Evolutionary conservation across 805 yeast genomes (phyloP).

Genomic region (Candida jianshihensis): DNA sequence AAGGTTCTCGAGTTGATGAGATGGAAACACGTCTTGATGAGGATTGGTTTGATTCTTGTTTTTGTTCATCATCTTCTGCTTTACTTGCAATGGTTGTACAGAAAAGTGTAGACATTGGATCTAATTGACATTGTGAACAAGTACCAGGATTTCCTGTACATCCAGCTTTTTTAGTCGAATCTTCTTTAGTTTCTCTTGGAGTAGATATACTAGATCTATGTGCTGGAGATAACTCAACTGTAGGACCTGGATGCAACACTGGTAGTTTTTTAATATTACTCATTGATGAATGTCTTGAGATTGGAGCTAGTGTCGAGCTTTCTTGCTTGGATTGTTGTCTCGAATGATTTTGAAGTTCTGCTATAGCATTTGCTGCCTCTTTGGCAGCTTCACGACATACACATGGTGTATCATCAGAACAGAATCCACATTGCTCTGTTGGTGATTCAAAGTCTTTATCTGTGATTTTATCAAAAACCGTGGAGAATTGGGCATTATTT

Average conservation of each 20-base stretch:
- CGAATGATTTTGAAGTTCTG: slow-evolving; percentile 20
- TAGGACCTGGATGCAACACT: slow-evolving; percentile 60
- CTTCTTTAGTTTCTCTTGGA: slow-evolving; percentile 8
- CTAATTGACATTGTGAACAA: slow-evolving; percentile 73
- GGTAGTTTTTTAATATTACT: slow-evolving; percentile 36
- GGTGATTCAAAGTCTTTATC: slow-evolving; percentile 40
- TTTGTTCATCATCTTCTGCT: slow-evolving; percentile 16
- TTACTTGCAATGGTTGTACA: slow-evolving; percentile 76
- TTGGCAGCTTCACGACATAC: slow-evolving; percentile 74
- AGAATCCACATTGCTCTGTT: slow-evolving; percentile 84
- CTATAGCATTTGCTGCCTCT: slow-evolving; percentile 31
- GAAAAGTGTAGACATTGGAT: slow-evolving; percentile 83
- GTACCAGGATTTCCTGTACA: slow-evolving; percentile 90
- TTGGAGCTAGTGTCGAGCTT: slow-evolving; percentile 34
- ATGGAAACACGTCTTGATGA: slow-evolving; percentile 2
- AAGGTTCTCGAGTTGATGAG: slow-evolving; percentile 3
- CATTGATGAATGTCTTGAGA: slow-evolving; percentile 23
- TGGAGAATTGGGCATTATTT: slow-evolving; percentile 13
- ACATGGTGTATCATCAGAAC: slow-evolving; percentile 88
- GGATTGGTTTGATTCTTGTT: neutral
- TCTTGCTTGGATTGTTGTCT: slow-evolving; percentile 11
- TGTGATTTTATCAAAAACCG: slow-evolving; percentile 14
- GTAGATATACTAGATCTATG: slow-evolving; percentile 24
- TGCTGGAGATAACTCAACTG: slow-evolving; percentile 39
- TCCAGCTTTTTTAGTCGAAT: slow-evolving; percentile 24